Conservation (phyloP, 192 early-diverging fungal species). For the Podila verticillata region DNA sequence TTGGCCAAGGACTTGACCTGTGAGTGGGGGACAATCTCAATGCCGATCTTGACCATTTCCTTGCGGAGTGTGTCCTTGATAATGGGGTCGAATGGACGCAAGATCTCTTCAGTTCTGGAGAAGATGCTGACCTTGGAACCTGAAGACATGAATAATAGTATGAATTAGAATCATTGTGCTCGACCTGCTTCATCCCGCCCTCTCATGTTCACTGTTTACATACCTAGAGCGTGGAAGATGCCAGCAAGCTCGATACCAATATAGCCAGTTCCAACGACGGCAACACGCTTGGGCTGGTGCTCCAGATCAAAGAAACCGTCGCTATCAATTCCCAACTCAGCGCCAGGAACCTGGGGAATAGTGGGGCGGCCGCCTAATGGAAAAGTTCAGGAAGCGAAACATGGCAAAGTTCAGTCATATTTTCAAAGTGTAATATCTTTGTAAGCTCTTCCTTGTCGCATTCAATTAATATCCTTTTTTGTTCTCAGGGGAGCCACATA, state of each 20-base stretch:
- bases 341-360: constrained; percentile 85
- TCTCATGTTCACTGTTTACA: background rate
- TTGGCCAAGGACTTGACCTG: constrained; percentile 72
- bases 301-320: constrained; percentile 98
- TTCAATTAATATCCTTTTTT: background rate
- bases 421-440: background rate
- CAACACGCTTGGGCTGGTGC: constrained; percentile 90
- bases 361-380: constrained; percentile 70
- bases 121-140: constrained; percentile 81
- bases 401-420: background rate
- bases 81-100: constrained; percentile 86
- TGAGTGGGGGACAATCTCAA: constrained; percentile 80
- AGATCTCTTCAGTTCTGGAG: constrained; percentile 85
- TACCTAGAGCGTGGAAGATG: constrained; percentile 90
- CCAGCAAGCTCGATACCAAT: constrained; percentile 97
- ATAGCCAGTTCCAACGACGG: constrained; percentile 91
- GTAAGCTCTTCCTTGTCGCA: constrained; percentile 30
- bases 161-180: background rate
- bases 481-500: constrained; percentile 10
- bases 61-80: constrained; percentile 83
- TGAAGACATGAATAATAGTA: background rate
- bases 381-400: background rate
- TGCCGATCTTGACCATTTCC: constrained; percentile 79
- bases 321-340: constrained; percentile 87
- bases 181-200: background rate